Evolutionary conservation across 164 flowering plant species (phyloP).

Genomic region (Aristolochia californica): DNA sequence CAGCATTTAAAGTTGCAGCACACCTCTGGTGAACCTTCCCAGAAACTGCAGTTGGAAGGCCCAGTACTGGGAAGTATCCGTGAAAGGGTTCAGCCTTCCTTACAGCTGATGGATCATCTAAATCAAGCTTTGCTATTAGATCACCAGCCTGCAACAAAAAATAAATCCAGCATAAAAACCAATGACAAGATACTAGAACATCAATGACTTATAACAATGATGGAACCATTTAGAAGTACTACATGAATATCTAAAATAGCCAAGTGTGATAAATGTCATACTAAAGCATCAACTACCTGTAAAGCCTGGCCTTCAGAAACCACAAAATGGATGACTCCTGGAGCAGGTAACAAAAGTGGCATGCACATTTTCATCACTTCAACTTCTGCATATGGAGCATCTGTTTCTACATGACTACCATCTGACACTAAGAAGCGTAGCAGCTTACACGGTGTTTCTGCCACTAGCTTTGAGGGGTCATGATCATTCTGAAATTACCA

Average conservation of each 20-base stretch:
- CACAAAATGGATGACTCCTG: slow-evolving; percentile 73
- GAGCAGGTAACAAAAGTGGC: slow-evolving; percentile 98
- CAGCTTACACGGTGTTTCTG: slow-evolving; percentile 99
- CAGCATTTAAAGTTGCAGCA: slow-evolving; percentile 88
- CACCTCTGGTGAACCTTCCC: slow-evolving; percentile 98
- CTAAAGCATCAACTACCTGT: slow-evolving; percentile 53
- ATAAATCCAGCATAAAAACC: slow-evolving; percentile 1
- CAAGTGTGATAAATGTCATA: no score
- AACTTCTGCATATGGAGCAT: slow-evolving; percentile 95
- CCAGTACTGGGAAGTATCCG: slow-evolving; percentile 85
- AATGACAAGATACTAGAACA: no score
- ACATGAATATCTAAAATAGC: no score
- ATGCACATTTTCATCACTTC: slow-evolving; percentile 99
- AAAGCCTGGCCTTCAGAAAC: slow-evolving; percentile 98
- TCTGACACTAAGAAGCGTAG: slow-evolving; percentile 75
- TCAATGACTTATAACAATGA: no score
- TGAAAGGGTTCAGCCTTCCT: slow-evolving; percentile 94
- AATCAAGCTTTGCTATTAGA: slow-evolving; percentile 86
- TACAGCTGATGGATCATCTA: slow-evolving; percentile 99
- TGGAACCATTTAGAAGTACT: no score
- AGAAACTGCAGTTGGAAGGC: slow-evolving; percentile 89
- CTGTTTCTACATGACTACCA: slow-evolving; percentile 87
- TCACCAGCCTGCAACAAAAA: slow-evolving; percentile 66
- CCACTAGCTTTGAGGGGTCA: slow-evolving; percentile 95
- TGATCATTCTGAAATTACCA: slow-evolving; percentile 72